Base-by-base conservation (phyloP, 345 rosid species). In the Odontarrhena argentea region DNA sequence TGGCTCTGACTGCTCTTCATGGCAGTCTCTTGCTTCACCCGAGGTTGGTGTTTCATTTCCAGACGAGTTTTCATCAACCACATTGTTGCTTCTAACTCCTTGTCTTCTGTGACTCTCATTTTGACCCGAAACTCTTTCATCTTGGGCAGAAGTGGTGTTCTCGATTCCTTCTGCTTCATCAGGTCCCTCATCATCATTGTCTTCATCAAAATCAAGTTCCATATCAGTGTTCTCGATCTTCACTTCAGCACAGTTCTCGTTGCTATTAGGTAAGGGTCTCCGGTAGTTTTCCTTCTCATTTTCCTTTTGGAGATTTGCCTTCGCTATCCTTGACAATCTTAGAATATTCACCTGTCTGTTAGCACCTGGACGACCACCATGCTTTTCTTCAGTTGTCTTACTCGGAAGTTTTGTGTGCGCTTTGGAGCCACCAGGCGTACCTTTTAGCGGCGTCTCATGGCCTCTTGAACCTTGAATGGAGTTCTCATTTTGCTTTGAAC, bases 161-260 rank as follows among this genome's bases (percentile, higher is more conserved):
- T 85, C 96, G 37, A 77, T 69, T 30, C 83, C 91, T 55, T 88
- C 95, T 60, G 79, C 37, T 71, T 94, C 99, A 47, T 91, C 97
- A 10, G 82, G 81, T 43, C 69, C 67, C 77, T 94, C 99, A 34
- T 87, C 96, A 67, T 91, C 96, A 50, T 69, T 49, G 59, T 83
- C 83, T 82, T 94, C 99, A 68, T 87, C 79, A 78, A 94, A 94
- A 82, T 94, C 92, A 74, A 94, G 99, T 72, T 94, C 99, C 99
- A 94, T 91, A 70, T 94, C 97, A 2, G 84, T 87, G 80, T 91
- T 88, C 77, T 94, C 96, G 40, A 91, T 88, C 77, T 91, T 88
- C 53, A 94, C 92, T 61, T 94, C 97, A 60, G 97, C 77, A 74
- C 88, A 84, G 64, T 86, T 87, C 82, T 91, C 92, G 41, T 84